phyloP scores from a whole-genome alignment of 441 rosid species.

The Erodium moschatum region DNA sequence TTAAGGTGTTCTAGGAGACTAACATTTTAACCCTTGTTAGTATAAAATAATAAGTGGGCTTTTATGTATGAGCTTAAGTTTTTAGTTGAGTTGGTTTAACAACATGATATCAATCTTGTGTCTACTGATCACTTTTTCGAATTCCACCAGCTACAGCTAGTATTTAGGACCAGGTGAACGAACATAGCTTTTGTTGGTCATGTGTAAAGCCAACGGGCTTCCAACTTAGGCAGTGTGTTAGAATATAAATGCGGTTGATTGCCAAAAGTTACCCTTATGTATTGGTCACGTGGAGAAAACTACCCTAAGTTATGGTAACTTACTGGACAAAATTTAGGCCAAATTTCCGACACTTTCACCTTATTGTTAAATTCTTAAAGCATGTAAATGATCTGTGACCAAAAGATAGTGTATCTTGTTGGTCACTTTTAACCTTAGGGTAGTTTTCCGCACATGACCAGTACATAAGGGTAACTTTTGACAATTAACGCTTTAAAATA shows the following conservation, averaged over 20 bases:
- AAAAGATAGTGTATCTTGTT: too few species aligned
- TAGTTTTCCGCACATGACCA: too few species aligned
- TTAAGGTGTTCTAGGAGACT: neutral
- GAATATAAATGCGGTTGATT: neutral
- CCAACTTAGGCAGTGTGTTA: neutral
- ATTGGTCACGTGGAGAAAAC: too few species aligned
- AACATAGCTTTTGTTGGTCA: neutral
- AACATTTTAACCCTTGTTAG: neutral
- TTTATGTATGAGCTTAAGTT: neutral
- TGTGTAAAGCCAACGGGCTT: neutral
- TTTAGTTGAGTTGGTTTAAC: neutral
- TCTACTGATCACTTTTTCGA: neutral
- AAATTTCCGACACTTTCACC: too few species aligned
- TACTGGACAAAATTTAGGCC: too few species aligned
- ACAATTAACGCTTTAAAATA: too few species aligned
- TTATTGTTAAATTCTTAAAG: too few species aligned
- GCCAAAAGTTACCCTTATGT: too few species aligned
- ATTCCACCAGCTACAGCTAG: neutral
- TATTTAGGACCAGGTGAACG: neutral
- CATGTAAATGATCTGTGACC: too few species aligned
- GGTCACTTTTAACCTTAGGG: too few species aligned
- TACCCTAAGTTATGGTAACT: too few species aligned
- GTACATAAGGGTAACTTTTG: too few species aligned
- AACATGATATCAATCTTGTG: neutral
- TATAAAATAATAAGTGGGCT: neutral